phyloP scores from a whole-genome alignment of 2,329 filamentous ascomycete genomes.

The Aspergillus sp. region DNA sequence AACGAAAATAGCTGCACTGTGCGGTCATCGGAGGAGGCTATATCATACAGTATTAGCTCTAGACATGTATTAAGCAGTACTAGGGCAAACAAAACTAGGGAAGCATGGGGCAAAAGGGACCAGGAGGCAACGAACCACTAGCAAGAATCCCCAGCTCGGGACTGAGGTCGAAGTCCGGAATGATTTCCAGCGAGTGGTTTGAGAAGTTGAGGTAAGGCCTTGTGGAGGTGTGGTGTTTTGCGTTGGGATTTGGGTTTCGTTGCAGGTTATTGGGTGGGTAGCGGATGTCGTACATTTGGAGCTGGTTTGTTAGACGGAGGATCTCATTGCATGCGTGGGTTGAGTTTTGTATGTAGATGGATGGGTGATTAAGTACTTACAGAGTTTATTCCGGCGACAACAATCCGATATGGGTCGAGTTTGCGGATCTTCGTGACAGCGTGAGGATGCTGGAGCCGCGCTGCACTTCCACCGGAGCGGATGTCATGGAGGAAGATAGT shows the following conservation, averaged over 20 bases:
- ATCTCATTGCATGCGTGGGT: not conserved
- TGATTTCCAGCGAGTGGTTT: conserved; percentile 27
- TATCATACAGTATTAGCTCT: not conserved
- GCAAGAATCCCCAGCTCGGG: conserved; percentile 39
- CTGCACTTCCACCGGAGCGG: conserved; percentile 31
- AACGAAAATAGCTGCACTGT: conserved; percentile 41
- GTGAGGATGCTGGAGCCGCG: conserved; percentile 35
- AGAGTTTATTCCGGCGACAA: conserved; percentile 33
- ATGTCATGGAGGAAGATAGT: conserved; percentile 36
- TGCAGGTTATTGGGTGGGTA: conserved; percentile 30
- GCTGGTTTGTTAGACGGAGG: conserved; percentile 20
- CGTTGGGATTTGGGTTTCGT: conserved; percentile 28
- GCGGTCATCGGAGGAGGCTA: conserved; percentile 32
- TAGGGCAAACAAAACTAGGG: not conserved
- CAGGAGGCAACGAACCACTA: conserved; percentile 28
- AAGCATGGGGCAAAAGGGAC: not conserved
- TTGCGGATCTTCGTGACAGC: conserved; percentile 35
- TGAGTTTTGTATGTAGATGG: not conserved
- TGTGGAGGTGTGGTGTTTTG: conserved; percentile 27
- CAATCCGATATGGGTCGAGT: conserved; percentile 35
- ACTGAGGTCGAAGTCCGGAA: conserved; percentile 38
- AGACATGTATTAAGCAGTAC: not conserved
- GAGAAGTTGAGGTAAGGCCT: conserved; percentile 38
- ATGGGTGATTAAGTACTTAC: conserved; percentile 21
- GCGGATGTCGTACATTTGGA: conserved; percentile 45